phyloP scores from a whole-genome alignment of 2,329 filamentous ascomycete species.

The Ophiobolus disseminans region DNA sequence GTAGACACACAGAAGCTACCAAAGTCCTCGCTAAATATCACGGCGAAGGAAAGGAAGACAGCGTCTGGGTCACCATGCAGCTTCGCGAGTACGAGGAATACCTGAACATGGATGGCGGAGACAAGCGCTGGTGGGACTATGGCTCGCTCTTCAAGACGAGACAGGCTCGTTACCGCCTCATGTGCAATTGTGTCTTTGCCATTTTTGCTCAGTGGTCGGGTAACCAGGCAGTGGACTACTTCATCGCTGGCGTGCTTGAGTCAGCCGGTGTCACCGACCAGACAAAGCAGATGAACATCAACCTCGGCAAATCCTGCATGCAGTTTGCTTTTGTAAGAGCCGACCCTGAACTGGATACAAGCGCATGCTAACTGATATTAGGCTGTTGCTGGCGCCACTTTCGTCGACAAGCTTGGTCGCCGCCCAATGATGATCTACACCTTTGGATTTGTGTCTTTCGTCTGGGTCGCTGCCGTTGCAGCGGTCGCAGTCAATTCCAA shows the following conservation, averaged over 20 bases:
- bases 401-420: constrained; percentile 36
- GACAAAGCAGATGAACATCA: constrained; percentile 46
- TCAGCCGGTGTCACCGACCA: constrained; percentile 44
- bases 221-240: constrained; percentile 45
- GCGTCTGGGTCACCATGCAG: constrained; percentile 37
- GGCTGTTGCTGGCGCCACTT: constrained; percentile 44
- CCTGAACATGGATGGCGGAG: constrained; percentile 60
- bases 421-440: constrained; percentile 42
- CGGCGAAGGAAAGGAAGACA: constrained; percentile 52
- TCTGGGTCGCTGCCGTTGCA: constrained; percentile 36
- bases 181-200: constrained; percentile 59
- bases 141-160: constrained; percentile 58
- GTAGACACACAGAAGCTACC: constrained; percentile 60
- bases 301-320: constrained; percentile 45
- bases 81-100: constrained; percentile 55
- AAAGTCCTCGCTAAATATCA: constrained; percentile 64
- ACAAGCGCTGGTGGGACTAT: constrained; percentile 68
- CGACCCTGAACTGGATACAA: too few relatives aligned
- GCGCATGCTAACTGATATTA: constrained; percentile 2
- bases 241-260: constrained; percentile 44
- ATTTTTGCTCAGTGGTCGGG: constrained; percentile 59
- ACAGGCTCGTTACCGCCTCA: constrained; percentile 57
- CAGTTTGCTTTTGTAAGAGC: constrained; percentile 38
- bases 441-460: constrained; percentile 24
- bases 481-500: constrained; percentile 24